Evolutionary conservation across 345 rosid species (phyloP).

Genomic region (Eucalyptus grandis): DNA sequence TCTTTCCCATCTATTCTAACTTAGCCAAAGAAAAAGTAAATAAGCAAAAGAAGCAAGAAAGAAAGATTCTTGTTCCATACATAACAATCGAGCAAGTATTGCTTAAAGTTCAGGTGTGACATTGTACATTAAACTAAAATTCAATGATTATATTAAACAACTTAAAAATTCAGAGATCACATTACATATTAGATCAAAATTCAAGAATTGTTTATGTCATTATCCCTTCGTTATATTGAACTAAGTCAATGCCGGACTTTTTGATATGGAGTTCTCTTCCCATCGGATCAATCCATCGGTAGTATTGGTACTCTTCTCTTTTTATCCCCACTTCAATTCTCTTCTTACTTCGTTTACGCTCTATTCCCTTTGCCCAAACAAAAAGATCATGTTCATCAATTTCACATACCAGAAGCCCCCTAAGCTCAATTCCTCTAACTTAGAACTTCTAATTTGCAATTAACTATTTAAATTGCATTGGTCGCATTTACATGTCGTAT

Average conservation of each 20-base stretch:
- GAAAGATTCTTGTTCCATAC: neutral
- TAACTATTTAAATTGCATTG: neutral
- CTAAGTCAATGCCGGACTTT: neutral
- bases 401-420: neutral
- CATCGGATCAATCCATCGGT: accelerated
- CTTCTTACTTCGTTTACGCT: neutral
- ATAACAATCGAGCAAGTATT: neutral
- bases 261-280: neutral
- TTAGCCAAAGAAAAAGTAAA: neutral
- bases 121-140: accelerated
- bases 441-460: neutral
- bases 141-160: accelerated
- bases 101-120: accelerated
- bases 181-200: accelerated
- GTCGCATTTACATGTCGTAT: neutral
- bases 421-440: neutral
- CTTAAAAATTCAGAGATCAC: accelerated
- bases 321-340: neutral
- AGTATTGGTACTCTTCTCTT: neutral
- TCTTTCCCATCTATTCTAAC: neutral
- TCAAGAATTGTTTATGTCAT: too few species aligned
- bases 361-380: neutral
- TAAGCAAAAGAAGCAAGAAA: too few species aligned
- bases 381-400: neutral
- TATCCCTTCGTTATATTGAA: too few species aligned